Conservation (phyloP, 2,329 filamentous ascomycete genomes). For the Nakataea oryzae region DNA sequence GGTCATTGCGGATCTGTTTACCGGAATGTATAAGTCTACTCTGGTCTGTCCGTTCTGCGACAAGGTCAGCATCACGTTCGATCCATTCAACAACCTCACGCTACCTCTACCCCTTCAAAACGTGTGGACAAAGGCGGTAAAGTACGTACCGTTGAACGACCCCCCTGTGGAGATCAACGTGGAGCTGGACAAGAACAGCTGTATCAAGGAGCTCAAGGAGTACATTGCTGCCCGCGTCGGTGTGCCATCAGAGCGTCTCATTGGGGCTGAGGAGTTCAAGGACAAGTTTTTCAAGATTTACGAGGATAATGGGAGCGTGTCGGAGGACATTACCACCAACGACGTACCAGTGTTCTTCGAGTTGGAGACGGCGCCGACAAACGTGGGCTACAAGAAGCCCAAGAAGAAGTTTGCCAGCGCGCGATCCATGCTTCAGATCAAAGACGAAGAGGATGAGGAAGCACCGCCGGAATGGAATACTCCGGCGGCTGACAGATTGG, state of each 20-base stretch:
- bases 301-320: constrained; percentile 55
- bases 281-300: constrained; percentile 82
- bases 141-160: constrained; percentile 67
- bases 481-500: constrained; percentile 50
- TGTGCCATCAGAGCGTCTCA: constrained; percentile 54
- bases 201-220: constrained; percentile 57
- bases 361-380: constrained; percentile 68
- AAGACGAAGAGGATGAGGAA: constrained; percentile 29
- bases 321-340: constrained; percentile 60
- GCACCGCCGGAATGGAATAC: constrained; percentile 39
- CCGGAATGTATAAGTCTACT: constrained; percentile 96
- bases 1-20: constrained; percentile 89
- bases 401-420: constrained; percentile 29
- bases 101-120: constrained; percentile 82
- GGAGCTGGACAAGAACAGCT: constrained; percentile 69
- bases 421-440: constrained; percentile 39
- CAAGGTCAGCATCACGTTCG: constrained; percentile 97
- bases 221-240: constrained; percentile 59
- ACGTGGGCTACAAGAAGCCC: constrained; percentile 49
- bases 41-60: constrained; percentile 82
- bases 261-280: constrained; percentile 74
- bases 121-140: constrained; percentile 64
- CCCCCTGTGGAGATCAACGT: constrained; percentile 62
- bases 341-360: constrained; percentile 64
- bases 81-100: constrained; percentile 92